Evolutionary conservation across 2,329 filamentous ascomycete genomes (phyloP), one percentile per base, ranked within the genome.

Genomic region (Colletotrichum somersetense): DNA sequence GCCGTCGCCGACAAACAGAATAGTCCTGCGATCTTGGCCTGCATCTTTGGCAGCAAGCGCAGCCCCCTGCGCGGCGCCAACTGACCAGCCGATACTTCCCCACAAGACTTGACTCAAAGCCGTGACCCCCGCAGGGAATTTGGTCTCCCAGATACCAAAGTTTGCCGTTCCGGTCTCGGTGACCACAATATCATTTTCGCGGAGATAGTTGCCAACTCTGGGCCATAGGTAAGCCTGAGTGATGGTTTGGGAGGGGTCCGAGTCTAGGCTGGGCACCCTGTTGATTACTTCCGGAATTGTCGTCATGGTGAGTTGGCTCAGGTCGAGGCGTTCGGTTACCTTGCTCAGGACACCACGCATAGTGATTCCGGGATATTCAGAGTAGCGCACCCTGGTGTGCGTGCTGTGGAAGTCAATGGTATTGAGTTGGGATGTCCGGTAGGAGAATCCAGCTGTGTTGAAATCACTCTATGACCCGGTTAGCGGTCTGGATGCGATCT

Each of bases 1-100:
- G 38, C 95, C 95, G 77, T 97, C 95, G 33, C 95, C 95, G n/a
- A 95, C 93, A 78, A 97, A 95, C 48, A 97, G 85, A 57, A 98
- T 91, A 0, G 92, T 94, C 72, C 95, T 86, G 35, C 89, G 83
- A 62, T 89, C 85, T 44, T 81, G 80, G 5, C 84, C 85, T 48
- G 83, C 82, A 78, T 96, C 94, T 76, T 90, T 91, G 0, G 91
- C 89, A 0, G 93, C 95, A 14, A 96, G 85, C 1, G 92, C 93
- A 23, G 93, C 94, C 44, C 88, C 88, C 76, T 89, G 88, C 44
- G 84, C 85, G 26, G 88, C 88, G 70, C 87, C 87, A 23, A 89
- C 87, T 5, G 88, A 88, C 87, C 88, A 90, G 30, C 88, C 88
- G 71, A 90, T 90, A 75, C 87, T 89, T 83, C 93, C 79, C 93